Evolutionary conservation across 2,329 filamentous ascomycete species (phyloP), one percentile per base, ranked within the genome.

Genomic region (Talaromyces atroroseus): DNA sequence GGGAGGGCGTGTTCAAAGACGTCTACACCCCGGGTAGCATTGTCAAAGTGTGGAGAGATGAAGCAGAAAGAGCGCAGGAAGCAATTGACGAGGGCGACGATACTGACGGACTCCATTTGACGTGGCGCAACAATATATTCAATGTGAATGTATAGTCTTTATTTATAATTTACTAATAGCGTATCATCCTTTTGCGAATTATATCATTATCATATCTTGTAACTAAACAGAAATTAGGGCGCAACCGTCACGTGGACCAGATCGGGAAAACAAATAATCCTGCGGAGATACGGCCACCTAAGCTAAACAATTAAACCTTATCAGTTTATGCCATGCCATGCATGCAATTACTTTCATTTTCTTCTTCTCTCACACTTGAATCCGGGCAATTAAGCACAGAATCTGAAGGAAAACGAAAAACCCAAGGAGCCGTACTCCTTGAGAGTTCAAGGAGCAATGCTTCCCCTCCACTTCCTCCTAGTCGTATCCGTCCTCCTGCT

Each of bases 11-110:
- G 0, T 97, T 97, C 76, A 84, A 85, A 63, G 89, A 88, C 3
- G 82, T 90, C 1, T 96, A 96, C 74, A 87, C 92, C 0, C 92
- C 92, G 0, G 92, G 90, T 0, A 96, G 91, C 70, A 76, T 96
- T 24, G 88, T 94, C 52, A 91, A 89, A 74, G 72, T 95, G n/a
- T 95, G 90, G 89, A 82, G 92, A 62, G 86, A 90, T 61, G 87
- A 95, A 73, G 89, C 83, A 0, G 74, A 77, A 34, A 77, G 79
- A 60, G 89, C 89, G 0, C 79, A 78, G 11, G 87, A 94, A 69
- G 80, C 84, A 36, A 82, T 95, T 26, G 84, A 90, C 61, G 86
- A 90, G 60, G 65, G 65, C 2, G 85, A 84, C 66, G 81, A 54
- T n/a, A 54, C 26, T 20, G 84, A 80, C 21, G 88, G 65, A 18